phyloP scores from a whole-genome alignment of 768 basidiomycete species.

The Pisolithus sp. region DNA sequence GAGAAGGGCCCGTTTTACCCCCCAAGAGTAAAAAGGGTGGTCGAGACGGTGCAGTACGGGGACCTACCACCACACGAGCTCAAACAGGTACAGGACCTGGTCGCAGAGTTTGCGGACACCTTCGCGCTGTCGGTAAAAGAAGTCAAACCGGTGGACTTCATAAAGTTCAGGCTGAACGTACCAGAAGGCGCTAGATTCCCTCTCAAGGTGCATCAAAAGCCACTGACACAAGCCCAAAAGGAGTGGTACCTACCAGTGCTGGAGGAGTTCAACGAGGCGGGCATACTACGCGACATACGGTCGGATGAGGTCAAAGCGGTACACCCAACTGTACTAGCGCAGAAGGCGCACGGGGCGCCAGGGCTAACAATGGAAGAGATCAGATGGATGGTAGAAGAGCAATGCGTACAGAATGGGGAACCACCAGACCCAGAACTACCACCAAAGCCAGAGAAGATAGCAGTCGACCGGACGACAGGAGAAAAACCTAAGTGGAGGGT shows the following conservation, averaged over 20 bases:
- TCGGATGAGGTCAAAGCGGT: slow-evolving; percentile 10
- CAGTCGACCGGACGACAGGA: too few species aligned
- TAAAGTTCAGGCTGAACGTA: slow-evolving; percentile 30
- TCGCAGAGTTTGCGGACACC: slow-evolving; percentile 30
- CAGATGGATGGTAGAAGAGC: too few species aligned
- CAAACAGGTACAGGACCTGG: slow-evolving; percentile 12
- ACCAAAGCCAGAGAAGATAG: too few species aligned
- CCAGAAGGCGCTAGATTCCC: slow-evolving; percentile 22
- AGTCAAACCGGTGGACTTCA: slow-evolving; percentile 27
- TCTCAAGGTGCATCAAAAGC: slow-evolving; percentile 27
- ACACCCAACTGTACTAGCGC: too few species aligned
- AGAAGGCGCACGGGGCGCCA: too few species aligned
- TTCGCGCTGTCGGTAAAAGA: slow-evolving; percentile 37
- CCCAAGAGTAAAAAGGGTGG: slow-evolving; percentile 11
- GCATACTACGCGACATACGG: slow-evolving; percentile 13
- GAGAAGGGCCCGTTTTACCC: slow-evolving; percentile 13
- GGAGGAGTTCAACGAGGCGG: slow-evolving; percentile 30
- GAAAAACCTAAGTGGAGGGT: slow-evolving; percentile 29
- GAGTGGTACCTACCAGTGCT: slow-evolving; percentile 26
- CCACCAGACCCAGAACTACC: too few species aligned
- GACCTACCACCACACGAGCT: slow-evolving; percentile 18
- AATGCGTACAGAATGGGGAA: too few species aligned
- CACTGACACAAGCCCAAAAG: slow-evolving; percentile 27
- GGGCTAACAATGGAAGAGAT: too few species aligned
- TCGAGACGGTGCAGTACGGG: slow-evolving; percentile 20